Evolutionary conservation across 2,329 filamentous ascomycete species (phyloP), one percentile per base, ranked within the genome.

Genomic region (Ilyonectria destructans): DNA sequence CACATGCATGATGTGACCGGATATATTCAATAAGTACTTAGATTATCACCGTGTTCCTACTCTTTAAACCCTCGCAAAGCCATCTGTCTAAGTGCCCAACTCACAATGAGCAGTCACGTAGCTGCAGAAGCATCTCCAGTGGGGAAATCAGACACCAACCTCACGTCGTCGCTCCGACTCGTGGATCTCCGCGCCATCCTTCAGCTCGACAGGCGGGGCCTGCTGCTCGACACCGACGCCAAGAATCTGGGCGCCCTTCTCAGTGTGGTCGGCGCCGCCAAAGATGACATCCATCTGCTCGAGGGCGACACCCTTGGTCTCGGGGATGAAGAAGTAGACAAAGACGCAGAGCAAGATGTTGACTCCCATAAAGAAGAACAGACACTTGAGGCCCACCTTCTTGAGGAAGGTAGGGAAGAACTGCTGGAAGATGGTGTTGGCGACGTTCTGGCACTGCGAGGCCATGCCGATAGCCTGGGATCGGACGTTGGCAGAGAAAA

Each of bases 401-500:
- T 86, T 82, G 17, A 92, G 84, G 82, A 92, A 92, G 13, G 85
- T 87, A 13, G 90, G 90, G 84, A 92, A 92, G 83, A 92, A 92
- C 71, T 92, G 90, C 78, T 92, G 89, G 75, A 92, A 89, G 72
- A 92, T 87, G 65, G 86, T 86, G 79, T 92, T 91, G 77, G 89
- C 89, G 59, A 92, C 87, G 76, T 92, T 89, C 70, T 89, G 88
- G 69, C 84, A 87, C 75, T 89, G 85, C 43, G 83, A 84, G 68
- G 81, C 89, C 90, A 92, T 92, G 62, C 90, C 90, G 15, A 92
- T 89, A 40, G 90, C 90, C 77, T 92, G 90, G 6, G 90, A 89
- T 65, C 90, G 89, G n/a, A 92, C 88, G 78, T 92, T 92, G 88
- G 91, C 91, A 61, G 86, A 89, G 83, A 92, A 92, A 67, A 92